Evolutionary conservation across 768 basidiomycete species (phyloP).

Genomic region (Leccinum sublutescens): DNA sequence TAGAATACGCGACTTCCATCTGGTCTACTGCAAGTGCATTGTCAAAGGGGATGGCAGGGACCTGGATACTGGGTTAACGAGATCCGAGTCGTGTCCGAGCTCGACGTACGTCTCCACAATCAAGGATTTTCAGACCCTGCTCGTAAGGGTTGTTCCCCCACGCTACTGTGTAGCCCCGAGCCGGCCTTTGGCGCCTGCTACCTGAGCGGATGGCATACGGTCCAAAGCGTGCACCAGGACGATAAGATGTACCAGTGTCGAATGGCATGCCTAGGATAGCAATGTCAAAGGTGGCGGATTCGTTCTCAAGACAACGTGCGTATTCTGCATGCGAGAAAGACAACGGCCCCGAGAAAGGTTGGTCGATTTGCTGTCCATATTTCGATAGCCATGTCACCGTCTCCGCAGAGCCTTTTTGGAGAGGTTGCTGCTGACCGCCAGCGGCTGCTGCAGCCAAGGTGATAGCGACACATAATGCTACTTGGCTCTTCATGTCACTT

Average conservation of each 20-base stretch:
- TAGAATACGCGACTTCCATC: conserved; percentile 82
- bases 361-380: conserved; percentile 74
- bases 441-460: background rate
- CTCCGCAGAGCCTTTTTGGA: conserved; percentile 5
- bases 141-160: conserved; percentile 70
- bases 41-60: conserved; percentile 79
- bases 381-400: conserved; percentile 60
- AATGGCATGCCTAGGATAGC: conserved; percentile 81
- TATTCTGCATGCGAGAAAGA: conserved; percentile 85
- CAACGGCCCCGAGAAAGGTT: conserved; percentile 74
- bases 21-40: conserved; percentile 82
- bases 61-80: conserved; percentile 36
- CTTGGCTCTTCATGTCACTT: conserved; percentile 14
- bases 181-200: conserved; percentile 60
- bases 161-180: conserved; percentile 65
- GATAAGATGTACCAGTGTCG: conserved; percentile 59
- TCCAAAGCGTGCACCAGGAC: conserved; percentile 80
- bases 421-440: conserved; percentile 15
- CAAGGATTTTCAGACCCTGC: conserved; percentile 58
- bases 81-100: background rate
- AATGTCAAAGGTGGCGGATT: conserved; percentile 43
- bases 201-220: conserved; percentile 83
- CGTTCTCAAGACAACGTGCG: conserved; percentile 23
- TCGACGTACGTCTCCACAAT: conserved; percentile 74
- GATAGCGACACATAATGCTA: background rate